Percentiles rank a stretch among this genome's conserved stretches.
phyloP scores from a whole-genome alignment of 139 green algal species.

The Chlorella sp. region DNA sequence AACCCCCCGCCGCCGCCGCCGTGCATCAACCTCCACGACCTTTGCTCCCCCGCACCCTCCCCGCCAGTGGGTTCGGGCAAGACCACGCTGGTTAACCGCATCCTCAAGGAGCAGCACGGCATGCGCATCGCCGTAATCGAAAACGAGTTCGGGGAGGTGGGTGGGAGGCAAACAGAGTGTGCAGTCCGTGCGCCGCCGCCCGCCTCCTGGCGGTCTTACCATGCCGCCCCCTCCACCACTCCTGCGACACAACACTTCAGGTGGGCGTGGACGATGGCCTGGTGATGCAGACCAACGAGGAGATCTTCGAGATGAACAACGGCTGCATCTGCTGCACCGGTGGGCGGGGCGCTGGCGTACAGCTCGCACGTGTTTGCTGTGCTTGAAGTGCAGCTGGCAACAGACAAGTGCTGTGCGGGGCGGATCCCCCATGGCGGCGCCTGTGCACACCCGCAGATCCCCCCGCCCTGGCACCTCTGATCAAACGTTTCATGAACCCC shows the following conservation, averaged over 20 bases:
- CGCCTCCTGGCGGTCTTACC: too few relatives aligned
- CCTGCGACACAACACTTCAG: constrained; percentile 66
- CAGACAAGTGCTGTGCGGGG: too few relatives aligned
- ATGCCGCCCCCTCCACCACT: constrained; percentile 19
- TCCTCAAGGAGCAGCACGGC: constrained; percentile 60
- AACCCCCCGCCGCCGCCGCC: too few relatives aligned
- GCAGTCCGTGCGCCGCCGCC: too few relatives aligned
- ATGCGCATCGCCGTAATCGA: constrained; percentile 80
- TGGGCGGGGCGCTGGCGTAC: constrained; percentile 6
- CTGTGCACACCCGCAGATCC: not conserved
- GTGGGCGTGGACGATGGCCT: constrained; percentile 85
- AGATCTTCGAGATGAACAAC: constrained; percentile 72
- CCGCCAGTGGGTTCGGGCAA: constrained; percentile 55
- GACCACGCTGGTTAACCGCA: constrained; percentile 84
- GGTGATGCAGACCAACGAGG: constrained; percentile 79
- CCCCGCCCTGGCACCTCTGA: not conserved
- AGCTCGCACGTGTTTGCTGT: too few relatives aligned
- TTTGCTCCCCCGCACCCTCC: too few relatives aligned
- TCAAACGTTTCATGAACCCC: not conserved
- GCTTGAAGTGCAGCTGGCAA: too few relatives aligned
- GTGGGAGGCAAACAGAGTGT: too few relatives aligned
- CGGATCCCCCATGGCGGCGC: not conserved
- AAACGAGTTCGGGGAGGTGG: constrained; percentile 72
- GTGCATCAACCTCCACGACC: too few relatives aligned
- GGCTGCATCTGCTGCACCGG: constrained; percentile 51